Evolutionary conservation across 2,329 filamentous ascomycete species (phyloP), one percentile per base, ranked within the genome.

Genomic region (Xylaria sp.): DNA sequence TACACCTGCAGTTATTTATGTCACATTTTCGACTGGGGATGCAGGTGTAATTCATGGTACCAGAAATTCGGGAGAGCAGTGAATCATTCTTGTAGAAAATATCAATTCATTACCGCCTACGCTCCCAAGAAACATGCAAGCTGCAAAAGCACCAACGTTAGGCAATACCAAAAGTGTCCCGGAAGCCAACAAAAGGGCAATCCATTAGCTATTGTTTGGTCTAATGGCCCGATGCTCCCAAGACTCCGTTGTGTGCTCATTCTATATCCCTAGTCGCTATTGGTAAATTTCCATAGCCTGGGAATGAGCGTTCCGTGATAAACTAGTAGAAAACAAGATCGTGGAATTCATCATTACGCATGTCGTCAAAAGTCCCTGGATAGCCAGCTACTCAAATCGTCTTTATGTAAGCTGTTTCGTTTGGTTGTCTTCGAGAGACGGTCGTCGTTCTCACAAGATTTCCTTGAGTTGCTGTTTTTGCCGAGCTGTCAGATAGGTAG

Each of bases 401-500:
- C 58, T 13, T 44, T 46, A 53, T 40, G 42, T 42, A 40, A 58
- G 17, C 33, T 20, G 57, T 38, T 26, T 40, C 26, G 13, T 60
- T 64, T 42, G 7, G 11, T 40, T 49, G 20, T n/a, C 46, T 61
- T 40, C 33, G 33, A 33, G 26, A 31, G 10, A 48, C 6, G 17
- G 31, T 15, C 3, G 42, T 20, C 28, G 36, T 40, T 3, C 46
- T 82, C 79, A 90, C 73, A 99, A 83, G 75, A 97, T 92, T 75
- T 94, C 91, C 81, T 87, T 92, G 72, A 99, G 81, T 78, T 91
- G 86, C 72, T 89, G 83, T 85, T 97, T 98, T 83, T 98, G 95
- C 4, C 87, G 83, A 7, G 86, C 66, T 4, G 93, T 95, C 80
- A 99, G 81, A 48, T 82, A 90, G 3, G 89, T 90, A 0, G 96